Evolutionary conservation across 441 rosid genomes (phyloP).

Genomic region (Arabidopsis hybrid): DNA sequence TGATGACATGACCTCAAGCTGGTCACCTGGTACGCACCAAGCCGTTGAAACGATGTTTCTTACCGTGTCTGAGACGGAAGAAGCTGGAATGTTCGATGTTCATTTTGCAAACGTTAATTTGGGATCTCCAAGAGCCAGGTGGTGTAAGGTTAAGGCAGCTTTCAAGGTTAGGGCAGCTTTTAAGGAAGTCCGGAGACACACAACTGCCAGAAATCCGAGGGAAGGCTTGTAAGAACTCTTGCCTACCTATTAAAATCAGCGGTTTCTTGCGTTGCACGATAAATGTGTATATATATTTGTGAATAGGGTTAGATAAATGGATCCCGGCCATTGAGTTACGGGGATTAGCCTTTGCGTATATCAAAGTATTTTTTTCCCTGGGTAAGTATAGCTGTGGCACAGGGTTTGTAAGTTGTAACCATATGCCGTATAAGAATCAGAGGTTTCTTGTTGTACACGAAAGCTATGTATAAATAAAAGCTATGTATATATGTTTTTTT

Average conservation of each 20-base stretch:
- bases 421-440: not conserved
- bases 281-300: not conserved
- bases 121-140: constrained; percentile 54
- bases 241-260: constrained; percentile 29
- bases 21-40: constrained; percentile 42
- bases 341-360: too few species aligned
- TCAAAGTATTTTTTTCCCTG: not conserved
- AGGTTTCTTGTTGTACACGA: not conserved
- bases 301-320: too few species aligned
- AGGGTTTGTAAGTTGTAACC: not conserved
- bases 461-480: not conserved
- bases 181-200: constrained; percentile 43
- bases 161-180: constrained; percentile 56
- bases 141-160: constrained; percentile 77
- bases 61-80: constrained; percentile 41
- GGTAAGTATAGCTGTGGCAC: not conserved
- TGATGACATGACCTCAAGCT: not conserved
- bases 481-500: not conserved
- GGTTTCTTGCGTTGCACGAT: not conserved
- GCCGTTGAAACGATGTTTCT: constrained; percentile 27
- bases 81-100: constrained; percentile 30
- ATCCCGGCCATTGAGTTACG: too few species aligned
- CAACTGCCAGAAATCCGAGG: constrained; percentile 48
- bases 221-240: constrained; percentile 24
- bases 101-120: constrained; percentile 36